Percentiles rank a stretch among this genome's conserved stretches.
phyloP scores from a whole-genome alignment of 306 rosid species.

The Cercis canadensis region DNA sequence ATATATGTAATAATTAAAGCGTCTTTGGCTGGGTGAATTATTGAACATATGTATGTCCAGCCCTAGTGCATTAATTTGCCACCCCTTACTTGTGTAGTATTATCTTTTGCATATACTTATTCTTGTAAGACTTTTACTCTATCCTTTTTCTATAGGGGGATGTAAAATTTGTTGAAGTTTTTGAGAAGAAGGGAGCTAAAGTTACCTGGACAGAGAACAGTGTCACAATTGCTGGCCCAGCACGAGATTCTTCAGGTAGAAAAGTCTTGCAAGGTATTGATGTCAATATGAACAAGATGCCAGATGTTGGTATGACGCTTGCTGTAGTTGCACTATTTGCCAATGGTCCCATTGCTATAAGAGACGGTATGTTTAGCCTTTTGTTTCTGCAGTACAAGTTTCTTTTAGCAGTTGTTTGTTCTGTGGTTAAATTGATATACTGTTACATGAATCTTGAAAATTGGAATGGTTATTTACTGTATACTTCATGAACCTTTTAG shows the following conservation, averaged over 20 bases:
- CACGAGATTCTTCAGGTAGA: slow-evolving; percentile 59
- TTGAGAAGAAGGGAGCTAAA: slow-evolving; percentile 96
- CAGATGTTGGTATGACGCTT: slow-evolving; percentile 99
- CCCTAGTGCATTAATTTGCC: not conserved
- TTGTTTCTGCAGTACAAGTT: slow-evolving; percentile 2
- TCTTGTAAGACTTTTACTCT: slow-evolving; percentile 17
- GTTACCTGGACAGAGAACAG: slow-evolving; percentile 95
- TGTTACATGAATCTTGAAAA: slow-evolving; percentile 10
- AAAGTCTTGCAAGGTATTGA: slow-evolving; percentile 79
- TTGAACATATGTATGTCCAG: too few species aligned
- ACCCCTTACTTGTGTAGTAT: not conserved
- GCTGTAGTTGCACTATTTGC: slow-evolving; percentile 97
- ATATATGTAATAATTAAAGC: too few species aligned
- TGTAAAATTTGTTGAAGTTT: slow-evolving; percentile 93
- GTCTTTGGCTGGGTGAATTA: too few species aligned
- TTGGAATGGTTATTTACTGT: not conserved
- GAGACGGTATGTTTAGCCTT: too few species aligned
- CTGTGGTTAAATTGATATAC: slow-evolving; percentile 14
- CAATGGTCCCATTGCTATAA: slow-evolving; percentile 81
- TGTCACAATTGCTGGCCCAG: slow-evolving; percentile 88
- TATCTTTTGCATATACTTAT: not conserved
- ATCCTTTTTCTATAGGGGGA: slow-evolving; percentile 70
- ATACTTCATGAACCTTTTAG: not conserved
- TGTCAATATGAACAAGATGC: slow-evolving; percentile 99
- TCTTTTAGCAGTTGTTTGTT: not conserved